Base-by-base conservation (phyloP, 106 monocot species). In the Dioscorea zingiberensis region DNA sequence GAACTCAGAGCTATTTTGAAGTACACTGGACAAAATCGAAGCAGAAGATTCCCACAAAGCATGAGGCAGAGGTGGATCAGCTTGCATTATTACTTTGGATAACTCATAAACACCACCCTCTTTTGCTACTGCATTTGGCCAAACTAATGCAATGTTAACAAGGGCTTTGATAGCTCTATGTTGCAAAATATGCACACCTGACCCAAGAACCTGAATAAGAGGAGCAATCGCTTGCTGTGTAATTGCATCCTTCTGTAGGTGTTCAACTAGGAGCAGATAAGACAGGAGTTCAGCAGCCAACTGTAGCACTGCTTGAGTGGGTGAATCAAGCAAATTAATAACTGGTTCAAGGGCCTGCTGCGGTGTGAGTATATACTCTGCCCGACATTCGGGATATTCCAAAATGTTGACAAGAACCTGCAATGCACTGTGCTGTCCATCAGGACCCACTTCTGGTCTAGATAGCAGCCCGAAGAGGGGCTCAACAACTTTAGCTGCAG, bases 121-220 rank as follows among this genome's bases (percentile, higher is more conserved):
- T 73, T 99, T 99, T n/a, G 98, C 98, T 61, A 99, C 93, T 54
- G 88, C 84, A 70, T 87, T 99, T 68, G 98, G 84, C 98, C 98
- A 99, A 65, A 61, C 65, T 44, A 87, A 69, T 60, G 93, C 71
- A 57, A 99, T 80, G 47, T 82, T 87, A 46, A 77, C 80, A 63
- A 99, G 89, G 70, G 87, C 86, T 74, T 89, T 93, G 64, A 99
- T 85, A 62, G 87, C 93, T 72, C 82, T 80, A 32, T 99, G 93
- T 68, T 93, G 93, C 57, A 89, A 60, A 25, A 80, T 80, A 26
- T 77, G 82, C 22, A 80, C 64, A 54, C 82, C 89, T 69, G 98
- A 93, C 18, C 89, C 86, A 71, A 99, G 84, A 78, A 84, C 73
- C 56, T 99, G 98, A 64, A 99, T 83, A 47, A 99, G 82, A 48